A percentile compares a stretch with the other conserved stretches of the same genome.
These are phyloP conservation scores for Taphrina deformans DNA, from an alignment of 1,139 yeast species.

Conservation along the genomic window DNA sequence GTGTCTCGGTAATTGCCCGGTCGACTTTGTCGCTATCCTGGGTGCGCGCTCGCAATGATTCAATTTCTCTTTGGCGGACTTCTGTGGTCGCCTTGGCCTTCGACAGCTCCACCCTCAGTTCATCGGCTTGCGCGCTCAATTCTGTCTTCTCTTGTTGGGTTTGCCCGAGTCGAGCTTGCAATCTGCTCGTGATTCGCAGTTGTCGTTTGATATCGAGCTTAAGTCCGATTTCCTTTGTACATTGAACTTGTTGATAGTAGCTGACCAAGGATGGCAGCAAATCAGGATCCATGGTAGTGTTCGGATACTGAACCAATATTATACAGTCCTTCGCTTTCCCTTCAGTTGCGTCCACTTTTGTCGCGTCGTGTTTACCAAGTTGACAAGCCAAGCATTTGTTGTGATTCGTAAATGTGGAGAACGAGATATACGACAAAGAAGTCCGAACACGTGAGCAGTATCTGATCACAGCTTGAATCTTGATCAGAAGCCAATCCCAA, in stretches of 20 bases:
- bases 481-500: too few relatives aligned
- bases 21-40: conserved; percentile 11
- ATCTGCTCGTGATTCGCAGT: background rate
- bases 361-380: background rate
- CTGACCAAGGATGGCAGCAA: background rate
- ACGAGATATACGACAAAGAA: background rate
- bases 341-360: background rate
- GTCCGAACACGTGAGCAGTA: background rate
- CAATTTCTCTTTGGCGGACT: conserved; percentile 18
- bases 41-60: conserved; percentile 4
- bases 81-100: background rate
- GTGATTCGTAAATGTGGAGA: background rate
- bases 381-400: background rate
- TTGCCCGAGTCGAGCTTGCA: background rate
- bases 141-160: background rate
- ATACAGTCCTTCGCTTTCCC: too few relatives aligned
- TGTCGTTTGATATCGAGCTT: background rate
- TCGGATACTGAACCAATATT: too few relatives aligned
- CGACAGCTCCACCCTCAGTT: background rate
- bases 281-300: conserved; percentile 20
- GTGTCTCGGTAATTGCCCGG: background rate
- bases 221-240: conserved; percentile 30
- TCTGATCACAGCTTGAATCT: background rate
- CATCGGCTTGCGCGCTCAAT: background rate
- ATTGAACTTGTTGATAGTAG: conserved; percentile 14